These are phyloP conservation scores for Avicennia marina DNA, from an alignment of 257 asterid species.

Conservation along the genomic window DNA sequence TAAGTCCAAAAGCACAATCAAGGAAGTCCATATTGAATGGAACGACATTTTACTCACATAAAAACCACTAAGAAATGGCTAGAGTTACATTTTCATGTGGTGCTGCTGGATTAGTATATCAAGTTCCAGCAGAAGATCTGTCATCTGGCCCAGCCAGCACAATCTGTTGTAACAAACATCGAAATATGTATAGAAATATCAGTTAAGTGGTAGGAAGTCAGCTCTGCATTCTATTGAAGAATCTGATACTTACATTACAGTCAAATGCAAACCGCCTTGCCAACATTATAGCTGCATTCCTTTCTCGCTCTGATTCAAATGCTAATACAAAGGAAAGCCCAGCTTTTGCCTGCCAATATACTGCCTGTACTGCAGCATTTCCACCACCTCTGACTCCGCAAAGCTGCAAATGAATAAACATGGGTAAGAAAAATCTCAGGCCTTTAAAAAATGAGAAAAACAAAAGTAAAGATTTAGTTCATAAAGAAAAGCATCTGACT, in stretches of 20 bases:
- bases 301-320: conserved; percentile 78
- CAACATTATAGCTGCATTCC: conserved; percentile 92
- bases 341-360: conserved; percentile 68
- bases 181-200: too few relatives aligned
- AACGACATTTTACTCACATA: too few relatives aligned
- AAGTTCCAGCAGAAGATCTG: conserved; percentile 43
- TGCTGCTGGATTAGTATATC: conserved; percentile 9
- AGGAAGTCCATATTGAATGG: too few relatives aligned
- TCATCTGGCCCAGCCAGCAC: conserved; percentile 74
- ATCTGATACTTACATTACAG: conserved; percentile 62
- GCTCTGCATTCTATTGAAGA: conserved; percentile 4
- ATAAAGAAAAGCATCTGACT: too few relatives aligned
- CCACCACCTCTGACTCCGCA: conserved; percentile 98
- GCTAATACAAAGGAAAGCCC: conserved; percentile 72
- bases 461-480: too few relatives aligned
- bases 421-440: background rate
- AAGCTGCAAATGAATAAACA: conserved; percentile 36
- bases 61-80: too few relatives aligned
- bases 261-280: conserved; percentile 88
- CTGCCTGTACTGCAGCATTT: conserved; percentile 91
- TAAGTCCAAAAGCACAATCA: too few relatives aligned
- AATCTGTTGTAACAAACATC: conserved; percentile 39
- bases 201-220: background rate
- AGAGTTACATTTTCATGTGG: too few relatives aligned
- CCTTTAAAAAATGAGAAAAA: background rate